Evolutionary conservation across 1,284 basidiomycete species (phyloP), one percentile per base, ranked within the genome.

Genomic region (Hypsizygus ulmarius): DNA sequence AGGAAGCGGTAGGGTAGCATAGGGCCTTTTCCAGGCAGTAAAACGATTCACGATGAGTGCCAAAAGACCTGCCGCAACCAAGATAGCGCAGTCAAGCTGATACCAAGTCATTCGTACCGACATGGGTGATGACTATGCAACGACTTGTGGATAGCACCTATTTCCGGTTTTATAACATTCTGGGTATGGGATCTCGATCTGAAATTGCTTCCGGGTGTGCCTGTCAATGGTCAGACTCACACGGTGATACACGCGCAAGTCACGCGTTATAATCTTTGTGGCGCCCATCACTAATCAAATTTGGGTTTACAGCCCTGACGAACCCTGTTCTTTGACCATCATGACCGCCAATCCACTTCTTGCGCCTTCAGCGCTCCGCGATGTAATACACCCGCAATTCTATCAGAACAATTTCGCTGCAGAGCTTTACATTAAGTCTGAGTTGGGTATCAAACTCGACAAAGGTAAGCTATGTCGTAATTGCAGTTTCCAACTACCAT

Each of bases 321-420:
- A 43, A 15, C 14, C n/a, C 41, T 43, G 11, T 11, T 32, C 35
- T 34, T 10, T 25, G 35, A 44, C 41, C n/a, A 71, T 73, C 67
- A 56, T 71, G 50, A 70, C 74, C 56, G 60, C 73, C 43, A 78
- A 77, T 61, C 78, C 82, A 41, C 76, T 89, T 49, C 73, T 77
- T 47, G 81, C 77, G 8, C 83, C 84, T 12, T 84, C 84, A 43
- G 59, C 74, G 21, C 73, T 90, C 53, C 77, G 75, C 60, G 92
- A 95, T 68, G 77, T 92, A 53, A 77, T 96, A 39, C 72, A 84
- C 54, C 91, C 92, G 4, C 92, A 96, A 62, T 96, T 97, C 62
- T 90, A 95, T 65, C 95, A 98, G 65, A 89, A 93, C 61, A 93
- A 90, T 64, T 88, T 97, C 53, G 74, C 79, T 45, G 84, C 92